A percentile compares a stretch with the other conserved stretches of the same genome.
These are phyloP conservation scores for Populus tremula DNA, from an alignment of 345 rosid genomes.

Conservation along the genomic window DNA sequence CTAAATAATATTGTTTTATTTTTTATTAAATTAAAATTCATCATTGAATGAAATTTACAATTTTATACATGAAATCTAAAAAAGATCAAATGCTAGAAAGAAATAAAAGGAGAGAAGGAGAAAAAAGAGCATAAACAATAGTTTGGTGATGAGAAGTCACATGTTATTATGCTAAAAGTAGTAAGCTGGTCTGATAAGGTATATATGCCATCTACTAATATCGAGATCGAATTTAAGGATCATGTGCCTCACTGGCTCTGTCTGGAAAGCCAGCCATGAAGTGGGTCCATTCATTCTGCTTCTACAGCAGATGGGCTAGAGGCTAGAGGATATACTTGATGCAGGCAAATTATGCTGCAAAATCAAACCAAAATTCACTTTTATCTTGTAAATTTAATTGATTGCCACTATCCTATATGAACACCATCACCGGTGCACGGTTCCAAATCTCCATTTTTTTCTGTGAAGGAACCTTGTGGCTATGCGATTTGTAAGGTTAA, in stretches of 20 bases:
- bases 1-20: no score
- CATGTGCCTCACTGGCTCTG: slow-evolving; percentile 11
- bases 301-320: background rate
- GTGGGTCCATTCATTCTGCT: background rate
- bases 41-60: no score
- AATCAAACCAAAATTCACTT: background rate
- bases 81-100: no score
- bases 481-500: background rate
- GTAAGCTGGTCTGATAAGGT: background rate
- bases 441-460: background rate
- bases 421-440: background rate
- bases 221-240: background rate
- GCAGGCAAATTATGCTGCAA: background rate
- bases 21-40: no score
- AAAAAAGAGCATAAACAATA: background rate
- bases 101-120: no score
- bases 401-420: background rate
- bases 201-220: background rate
- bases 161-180: background rate
- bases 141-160: background rate
- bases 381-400: background rate
- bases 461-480: background rate
- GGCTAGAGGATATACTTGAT: no score
- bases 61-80: no score
- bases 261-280: background rate